Conservation (phyloP, 495 filamentous ascomycete species). For the Lasiosphaeria hispida region DNA sequence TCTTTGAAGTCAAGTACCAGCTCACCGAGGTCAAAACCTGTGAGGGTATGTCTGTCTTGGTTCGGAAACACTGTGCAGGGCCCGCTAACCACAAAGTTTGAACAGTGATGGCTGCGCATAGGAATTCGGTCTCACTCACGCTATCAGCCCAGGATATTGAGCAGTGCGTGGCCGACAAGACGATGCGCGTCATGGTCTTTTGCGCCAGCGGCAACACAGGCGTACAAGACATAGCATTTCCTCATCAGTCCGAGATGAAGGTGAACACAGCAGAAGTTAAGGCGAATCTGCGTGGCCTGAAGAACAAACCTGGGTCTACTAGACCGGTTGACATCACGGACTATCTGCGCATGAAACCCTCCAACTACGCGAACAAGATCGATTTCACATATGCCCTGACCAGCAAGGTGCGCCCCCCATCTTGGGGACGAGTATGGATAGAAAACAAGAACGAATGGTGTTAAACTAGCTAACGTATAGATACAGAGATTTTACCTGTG, state of each 20-base stretch:
- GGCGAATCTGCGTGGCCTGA: slow-evolving; percentile 84
- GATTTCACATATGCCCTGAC: slow-evolving; percentile 91
- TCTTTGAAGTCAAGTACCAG: slow-evolving; percentile 61
- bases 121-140: slow-evolving; percentile 51
- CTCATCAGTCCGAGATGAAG: slow-evolving; percentile 86
- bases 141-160: slow-evolving; percentile 54
- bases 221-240: slow-evolving; percentile 79
- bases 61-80: slow-evolving; percentile 8
- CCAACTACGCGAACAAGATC: slow-evolving; percentile 70
- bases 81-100: slow-evolving; percentile 11
- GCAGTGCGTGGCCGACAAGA: slow-evolving; percentile 50
- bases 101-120: slow-evolving; percentile 57
- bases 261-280: slow-evolving; percentile 85
- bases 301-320: slow-evolving; percentile 93
- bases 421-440: background rate
- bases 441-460: background rate
- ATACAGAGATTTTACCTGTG: slow-evolving; percentile 72
- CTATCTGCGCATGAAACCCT: slow-evolving; percentile 61
- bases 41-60: slow-evolving; percentile 55
- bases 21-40: slow-evolving; percentile 63
- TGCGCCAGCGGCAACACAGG: slow-evolving; percentile 60
- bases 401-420: slow-evolving; percentile 63
- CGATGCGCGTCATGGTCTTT: slow-evolving; percentile 73
- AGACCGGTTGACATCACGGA: slow-evolving; percentile 86
- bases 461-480: slow-evolving; percentile 7